These are phyloP conservation scores for Boletus rex-veris DNA, from an alignment of 768 basidiomycete genomes.

Conservation along the genomic window DNA sequence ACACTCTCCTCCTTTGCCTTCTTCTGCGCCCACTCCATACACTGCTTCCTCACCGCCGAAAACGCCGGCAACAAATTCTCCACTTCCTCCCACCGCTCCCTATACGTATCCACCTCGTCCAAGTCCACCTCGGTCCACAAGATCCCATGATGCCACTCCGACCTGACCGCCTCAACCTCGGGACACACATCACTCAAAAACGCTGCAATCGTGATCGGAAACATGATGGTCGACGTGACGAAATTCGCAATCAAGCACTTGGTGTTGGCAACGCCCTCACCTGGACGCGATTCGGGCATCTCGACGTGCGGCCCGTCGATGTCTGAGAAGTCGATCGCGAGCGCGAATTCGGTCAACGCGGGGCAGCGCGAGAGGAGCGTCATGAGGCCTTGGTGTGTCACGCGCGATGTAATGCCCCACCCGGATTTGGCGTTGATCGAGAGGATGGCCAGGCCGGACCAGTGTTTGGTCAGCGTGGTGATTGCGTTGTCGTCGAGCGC, in stretches of 20 bases:
- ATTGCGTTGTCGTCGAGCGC: slow-evolving; percentile 21
- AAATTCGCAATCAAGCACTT: slow-evolving; percentile 13
- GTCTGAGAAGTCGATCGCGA: slow-evolving; percentile 20
- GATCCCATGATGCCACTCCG: slow-evolving; percentile 10
- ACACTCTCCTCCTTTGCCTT: neutral
- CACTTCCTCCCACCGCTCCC: slow-evolving; percentile 24
- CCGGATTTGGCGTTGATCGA: slow-evolving; percentile 18
- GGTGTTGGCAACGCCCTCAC: slow-evolving; percentile 10
- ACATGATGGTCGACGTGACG: slow-evolving; percentile 18
- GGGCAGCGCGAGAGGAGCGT: slow-evolving; percentile 16
- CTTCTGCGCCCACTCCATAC: slow-evolving; percentile 3
- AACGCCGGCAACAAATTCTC: slow-evolving; percentile 22
- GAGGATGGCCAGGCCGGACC: slow-evolving; percentile 15
- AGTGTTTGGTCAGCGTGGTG: slow-evolving; percentile 15
- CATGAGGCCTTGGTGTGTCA: slow-evolving; percentile 24
- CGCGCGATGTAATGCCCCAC: slow-evolving; percentile 15
- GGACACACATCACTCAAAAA: slow-evolving; percentile 29
- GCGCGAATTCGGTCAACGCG: slow-evolving; percentile 7
- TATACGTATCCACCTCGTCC: slow-evolving; percentile 10
- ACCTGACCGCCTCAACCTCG: slow-evolving; percentile 5
- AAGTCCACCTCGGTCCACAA: neutral
- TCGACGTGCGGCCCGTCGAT: slow-evolving; percentile 8
- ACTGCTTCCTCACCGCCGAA: slow-evolving; percentile 17
- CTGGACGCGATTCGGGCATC: neutral
- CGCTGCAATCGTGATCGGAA: slow-evolving; percentile 19